Evolutionary conservation across 1,284 basidiomycete genomes (phyloP).

Genomic region (Afroboletus lepidellus): DNA sequence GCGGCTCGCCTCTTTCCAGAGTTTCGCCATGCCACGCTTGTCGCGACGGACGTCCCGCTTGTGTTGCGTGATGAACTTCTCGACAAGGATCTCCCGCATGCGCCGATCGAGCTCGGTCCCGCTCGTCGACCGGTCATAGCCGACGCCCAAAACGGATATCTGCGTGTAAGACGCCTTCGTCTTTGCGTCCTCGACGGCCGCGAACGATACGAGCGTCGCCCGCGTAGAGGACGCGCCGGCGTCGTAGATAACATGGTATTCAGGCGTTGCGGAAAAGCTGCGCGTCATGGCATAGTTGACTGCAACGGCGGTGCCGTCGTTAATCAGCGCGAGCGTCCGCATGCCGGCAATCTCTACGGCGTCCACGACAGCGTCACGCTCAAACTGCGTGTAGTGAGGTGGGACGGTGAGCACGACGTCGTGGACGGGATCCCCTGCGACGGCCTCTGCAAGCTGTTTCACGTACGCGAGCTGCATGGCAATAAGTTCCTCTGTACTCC

Average conservation of each 20-base stretch:
- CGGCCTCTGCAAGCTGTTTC: slow-evolving; percentile 80
- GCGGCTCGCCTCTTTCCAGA: slow-evolving; percentile 90
- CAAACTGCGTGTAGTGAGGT: slow-evolving; percentile 81
- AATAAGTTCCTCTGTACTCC: slow-evolving; percentile 87
- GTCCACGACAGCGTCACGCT: slow-evolving; percentile 87
- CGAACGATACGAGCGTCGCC: slow-evolving; percentile 85
- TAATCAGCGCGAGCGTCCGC: slow-evolving; percentile 79
- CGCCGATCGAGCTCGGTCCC: slow-evolving; percentile 85
- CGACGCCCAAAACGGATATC: slow-evolving; percentile 76
- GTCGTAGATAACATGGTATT: slow-evolving; percentile 93
- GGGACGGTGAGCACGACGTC: slow-evolving; percentile 89
- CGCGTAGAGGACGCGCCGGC: slow-evolving; percentile 87
- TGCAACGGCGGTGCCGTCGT: slow-evolving; percentile 91
- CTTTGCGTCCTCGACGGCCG: slow-evolving; percentile 51
- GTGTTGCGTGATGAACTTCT: slow-evolving; percentile 72
- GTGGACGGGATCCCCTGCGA: slow-evolving; percentile 72
- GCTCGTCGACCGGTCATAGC: slow-evolving; percentile 76
- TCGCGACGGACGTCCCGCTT: slow-evolving; percentile 68
- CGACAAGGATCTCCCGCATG: slow-evolving; percentile 78
- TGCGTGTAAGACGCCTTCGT: slow-evolving; percentile 59
- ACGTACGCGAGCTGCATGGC: slow-evolving; percentile 95
- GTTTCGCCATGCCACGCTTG: slow-evolving; percentile 85
- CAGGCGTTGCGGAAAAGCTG: slow-evolving; percentile 70
- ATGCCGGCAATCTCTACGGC: slow-evolving; percentile 90
- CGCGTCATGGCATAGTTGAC: slow-evolving; percentile 97